Conservation (phyloP, 176 grass and related monocot species). For the Metroxylon sagu region DNA sequence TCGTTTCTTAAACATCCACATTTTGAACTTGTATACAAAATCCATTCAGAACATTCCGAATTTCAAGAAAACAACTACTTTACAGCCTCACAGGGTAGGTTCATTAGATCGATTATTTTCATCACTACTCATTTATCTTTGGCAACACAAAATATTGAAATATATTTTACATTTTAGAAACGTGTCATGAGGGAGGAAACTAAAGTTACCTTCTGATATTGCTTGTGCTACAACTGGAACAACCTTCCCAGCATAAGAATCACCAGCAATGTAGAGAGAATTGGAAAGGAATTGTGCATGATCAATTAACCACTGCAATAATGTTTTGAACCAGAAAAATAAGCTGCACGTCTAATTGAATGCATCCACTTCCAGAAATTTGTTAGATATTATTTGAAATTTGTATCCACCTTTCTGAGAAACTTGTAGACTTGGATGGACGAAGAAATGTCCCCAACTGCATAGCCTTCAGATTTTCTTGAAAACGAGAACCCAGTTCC, state of each 20-base stretch:
- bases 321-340: not conserved
- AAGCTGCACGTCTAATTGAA: too few species aligned
- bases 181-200: too few species aligned
- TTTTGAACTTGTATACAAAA: too few species aligned
- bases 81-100: too few species aligned
- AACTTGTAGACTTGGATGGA: conserved; percentile 10
- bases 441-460: conserved; percentile 7
- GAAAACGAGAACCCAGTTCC: conserved; percentile 27
- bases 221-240: conserved; percentile 33
- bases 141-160: too few species aligned
- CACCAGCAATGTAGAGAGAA: conserved; percentile 50
- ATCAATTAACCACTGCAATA: conserved; percentile 41
- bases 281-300: conserved; percentile 26
- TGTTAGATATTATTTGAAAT: not conserved
- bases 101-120: too few species aligned
- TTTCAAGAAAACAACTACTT: too few species aligned
- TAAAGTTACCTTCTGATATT: conserved; percentile 37
- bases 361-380: too few species aligned
- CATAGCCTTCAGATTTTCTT: conserved; percentile 7
- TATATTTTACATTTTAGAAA: too few species aligned
- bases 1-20: too few species aligned
- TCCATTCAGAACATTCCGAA: too few species aligned
- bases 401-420: conserved; percentile 6
- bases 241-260: conserved; percentile 42
- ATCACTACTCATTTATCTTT: too few species aligned